These are phyloP conservation scores for Chlamydomonas schloesseri DNA, from an alignment of 139 green algal species.

Conservation along the genomic window DNA sequence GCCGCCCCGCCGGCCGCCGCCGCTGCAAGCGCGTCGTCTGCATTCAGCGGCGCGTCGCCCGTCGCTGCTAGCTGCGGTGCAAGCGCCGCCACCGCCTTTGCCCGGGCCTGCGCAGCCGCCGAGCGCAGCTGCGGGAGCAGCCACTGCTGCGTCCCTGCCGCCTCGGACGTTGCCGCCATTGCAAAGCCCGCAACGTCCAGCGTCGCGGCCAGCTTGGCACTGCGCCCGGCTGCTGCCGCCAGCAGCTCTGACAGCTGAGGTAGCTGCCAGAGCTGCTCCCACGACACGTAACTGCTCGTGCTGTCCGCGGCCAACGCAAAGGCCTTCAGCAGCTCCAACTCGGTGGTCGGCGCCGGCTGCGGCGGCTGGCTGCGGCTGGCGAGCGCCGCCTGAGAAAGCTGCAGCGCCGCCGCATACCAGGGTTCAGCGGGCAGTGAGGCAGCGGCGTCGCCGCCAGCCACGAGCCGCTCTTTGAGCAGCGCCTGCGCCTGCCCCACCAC, in stretches of 20 bases:
- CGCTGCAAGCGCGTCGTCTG: not conserved
- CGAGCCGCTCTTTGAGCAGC: not conserved
- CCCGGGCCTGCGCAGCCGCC: slow-evolving; percentile 8
- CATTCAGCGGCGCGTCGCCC: not conserved
- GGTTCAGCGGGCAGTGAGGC: not conserved
- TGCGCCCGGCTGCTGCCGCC: not conserved
- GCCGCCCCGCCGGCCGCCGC: not conserved
- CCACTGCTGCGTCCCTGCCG: not conserved
- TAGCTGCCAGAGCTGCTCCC: slow-evolving; percentile 6
- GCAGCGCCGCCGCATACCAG: slow-evolving; percentile 15
- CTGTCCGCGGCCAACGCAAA: not conserved
- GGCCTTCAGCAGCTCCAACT: slow-evolving; percentile 22
- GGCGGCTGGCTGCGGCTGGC: not conserved
- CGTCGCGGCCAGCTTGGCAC: not conserved
- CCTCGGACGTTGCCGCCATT: not conserved
- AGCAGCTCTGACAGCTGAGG: not conserved
- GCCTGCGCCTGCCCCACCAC: not conserved
- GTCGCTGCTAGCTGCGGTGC: not conserved
- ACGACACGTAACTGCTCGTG: not conserved
- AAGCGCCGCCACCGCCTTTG: not conserved
- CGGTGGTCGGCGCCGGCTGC: not conserved
- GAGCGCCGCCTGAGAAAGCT: not conserved
- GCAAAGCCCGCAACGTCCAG: not conserved
- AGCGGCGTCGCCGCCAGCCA: not conserved
- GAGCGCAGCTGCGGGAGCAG: slow-evolving; percentile 14